Evolutionary conservation across 2,329 filamentous ascomycete species (phyloP).

Genomic region (Alternaria longipes): DNA sequence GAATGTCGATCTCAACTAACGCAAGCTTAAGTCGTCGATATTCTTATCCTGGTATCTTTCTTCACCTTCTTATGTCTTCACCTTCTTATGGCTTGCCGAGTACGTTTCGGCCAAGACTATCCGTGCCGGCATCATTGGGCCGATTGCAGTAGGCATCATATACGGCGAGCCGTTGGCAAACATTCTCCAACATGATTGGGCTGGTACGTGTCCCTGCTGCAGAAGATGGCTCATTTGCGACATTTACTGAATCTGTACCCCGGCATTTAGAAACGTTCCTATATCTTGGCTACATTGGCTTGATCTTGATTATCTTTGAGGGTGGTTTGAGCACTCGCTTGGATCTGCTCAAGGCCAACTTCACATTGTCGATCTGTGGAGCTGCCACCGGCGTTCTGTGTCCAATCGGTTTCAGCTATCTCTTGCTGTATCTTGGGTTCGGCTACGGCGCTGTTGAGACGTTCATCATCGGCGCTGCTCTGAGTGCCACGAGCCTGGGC

Average conservation of each 20-base stretch:
- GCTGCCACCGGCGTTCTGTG: conserved; percentile 58
- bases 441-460: conserved; percentile 49
- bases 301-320: conserved; percentile 63
- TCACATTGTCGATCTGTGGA: conserved; percentile 53
- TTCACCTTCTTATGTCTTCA: conserved; percentile 26
- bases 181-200: conserved; percentile 22
- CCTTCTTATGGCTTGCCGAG: conserved; percentile 20
- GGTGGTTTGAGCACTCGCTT: conserved; percentile 59
- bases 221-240: background rate
- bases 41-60: conserved; percentile 21
- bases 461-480: conserved; percentile 42
- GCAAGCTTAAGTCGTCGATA: conserved; percentile 14
- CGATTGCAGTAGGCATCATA: conserved; percentile 18
- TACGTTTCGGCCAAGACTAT: conserved; percentile 21
- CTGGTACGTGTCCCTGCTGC: background rate
- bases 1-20: conserved; percentile 2
- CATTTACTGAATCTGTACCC: conserved; percentile 5
- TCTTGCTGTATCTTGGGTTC: conserved; percentile 56
- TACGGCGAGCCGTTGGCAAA: conserved; percentile 22
- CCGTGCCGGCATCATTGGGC: conserved; percentile 21
- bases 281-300: conserved; percentile 58
- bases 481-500: conserved; percentile 36
- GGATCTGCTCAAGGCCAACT: conserved; percentile 58
- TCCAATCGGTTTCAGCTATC: conserved; percentile 50
- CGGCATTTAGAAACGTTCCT: conserved; percentile 46